A percentile compares a stretch with the other conserved stretches of the same genome.
Conservation (phyloP, 345 rosid genomes). For the Hibiscus trionum region DNA sequence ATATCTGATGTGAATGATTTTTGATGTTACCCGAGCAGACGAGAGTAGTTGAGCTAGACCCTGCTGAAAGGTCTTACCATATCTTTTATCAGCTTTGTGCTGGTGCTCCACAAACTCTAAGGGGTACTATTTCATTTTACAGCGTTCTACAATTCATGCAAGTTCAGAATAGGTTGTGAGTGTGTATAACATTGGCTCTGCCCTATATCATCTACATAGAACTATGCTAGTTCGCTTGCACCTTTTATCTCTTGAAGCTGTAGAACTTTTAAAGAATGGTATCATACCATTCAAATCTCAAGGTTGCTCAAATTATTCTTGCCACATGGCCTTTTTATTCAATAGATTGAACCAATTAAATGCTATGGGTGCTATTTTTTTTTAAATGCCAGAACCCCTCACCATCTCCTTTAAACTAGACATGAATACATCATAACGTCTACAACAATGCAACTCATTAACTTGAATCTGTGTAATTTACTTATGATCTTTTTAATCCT, state of each 20-base stretch:
- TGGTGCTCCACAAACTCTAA: slow-evolving; percentile 79
- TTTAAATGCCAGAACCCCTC: not conserved
- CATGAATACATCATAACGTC: not conserved
- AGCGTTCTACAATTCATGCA: not conserved
- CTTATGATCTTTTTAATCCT: not conserved
- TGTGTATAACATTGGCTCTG: not conserved
- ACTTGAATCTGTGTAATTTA: not conserved
- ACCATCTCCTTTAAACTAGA: not conserved
- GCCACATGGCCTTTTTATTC: not conserved
- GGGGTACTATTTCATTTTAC: slow-evolving; percentile 44
- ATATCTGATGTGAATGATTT: slow-evolving; percentile 25
- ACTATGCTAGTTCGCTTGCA: not conserved
- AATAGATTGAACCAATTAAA: not conserved
- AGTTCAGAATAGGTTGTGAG: slow-evolving; percentile 8
- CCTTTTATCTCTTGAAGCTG: not conserved
- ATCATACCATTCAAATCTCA: not conserved
- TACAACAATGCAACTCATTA: not conserved
- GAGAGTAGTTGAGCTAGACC: slow-evolving; percentile 79
- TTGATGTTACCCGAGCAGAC: slow-evolving; percentile 49
- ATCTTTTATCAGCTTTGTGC: slow-evolving; percentile 90
- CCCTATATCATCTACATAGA: not conserved
- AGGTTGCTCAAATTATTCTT: not conserved
- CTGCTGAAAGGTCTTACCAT: slow-evolving; percentile 89
- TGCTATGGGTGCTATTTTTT: not conserved
- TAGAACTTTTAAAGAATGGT: not conserved